Evolutionary conservation across 331 rosid genomes (phyloP), one percentile per base, ranked within the genome.

Genomic region (Erythrophleum ivorense): DNA sequence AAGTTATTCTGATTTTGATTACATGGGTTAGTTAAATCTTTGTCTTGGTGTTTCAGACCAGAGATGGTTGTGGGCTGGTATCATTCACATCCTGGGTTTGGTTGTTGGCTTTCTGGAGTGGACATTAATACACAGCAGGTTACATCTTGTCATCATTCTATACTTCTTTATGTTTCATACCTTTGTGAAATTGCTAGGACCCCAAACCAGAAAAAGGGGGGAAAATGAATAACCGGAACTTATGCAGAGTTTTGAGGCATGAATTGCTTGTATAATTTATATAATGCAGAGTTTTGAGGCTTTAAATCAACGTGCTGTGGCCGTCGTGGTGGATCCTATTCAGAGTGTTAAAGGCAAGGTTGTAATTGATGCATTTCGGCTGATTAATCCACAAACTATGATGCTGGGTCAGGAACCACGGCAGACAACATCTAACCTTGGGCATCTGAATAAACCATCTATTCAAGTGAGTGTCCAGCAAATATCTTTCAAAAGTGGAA

Each of bases 11-110:
- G 76, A 0, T 54, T 54, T 53, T 82, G 0, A 40, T 2, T 41
- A 41, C 4, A 9, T 68, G 55, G 74, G 10, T 45, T 19, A 43
- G 74, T 43, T 69, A 41, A 9, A 41, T 68, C 73, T 40, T 77
- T 73, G 49, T 2, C 2, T 43, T 78, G 75, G 58, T 80, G 60
- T 82, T 86, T 80, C 88, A 93, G 99, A 78, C 99, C 98, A 0
- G 98, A 95, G 94, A 95, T 95, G 99, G 99, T 95, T 83, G 98
- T 93, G 0, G 99, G 99, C 8, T 95, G 98, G 98, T 95, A 95
- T 82, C 98, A 95, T 84, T 95, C 98, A 0, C 98, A 95, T 91
- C 98, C 97, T 81, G 98, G 98, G 72, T 95, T 95, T 79, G 99
- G 99, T 76, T 95, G 99, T 81, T 95, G 99, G 99, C 97, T 95